Evolutionary conservation across 2,329 filamentous ascomycete species (phyloP).

Genomic region (Sclerotiophoma versabilis): DNA sequence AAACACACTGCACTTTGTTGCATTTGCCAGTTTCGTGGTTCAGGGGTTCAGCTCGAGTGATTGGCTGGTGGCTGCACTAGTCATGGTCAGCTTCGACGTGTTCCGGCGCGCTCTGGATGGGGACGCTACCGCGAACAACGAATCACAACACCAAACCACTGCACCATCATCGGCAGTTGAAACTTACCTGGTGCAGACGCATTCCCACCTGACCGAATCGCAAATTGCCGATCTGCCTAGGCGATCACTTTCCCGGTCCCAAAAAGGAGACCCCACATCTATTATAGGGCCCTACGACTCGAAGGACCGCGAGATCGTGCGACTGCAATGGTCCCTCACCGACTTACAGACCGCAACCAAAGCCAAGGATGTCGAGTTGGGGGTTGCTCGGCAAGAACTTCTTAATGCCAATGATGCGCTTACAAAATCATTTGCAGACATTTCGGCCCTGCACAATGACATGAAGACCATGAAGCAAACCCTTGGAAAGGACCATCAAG

Average conservation of each 20-base stretch:
- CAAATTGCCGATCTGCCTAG: slow-evolving; percentile 14
- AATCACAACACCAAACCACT: slow-evolving; percentile 23
- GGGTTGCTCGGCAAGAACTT: slow-evolving; percentile 34
- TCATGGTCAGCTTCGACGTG: slow-evolving; percentile 44
- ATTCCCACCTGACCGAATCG: slow-evolving; percentile 26
- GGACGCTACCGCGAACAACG: slow-evolving; percentile 22
- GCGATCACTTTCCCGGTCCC: slow-evolving; percentile 15
- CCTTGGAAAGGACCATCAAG: slow-evolving; percentile 42
- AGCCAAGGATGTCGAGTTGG: slow-evolving; percentile 37
- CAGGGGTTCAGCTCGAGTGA: slow-evolving; percentile 29
- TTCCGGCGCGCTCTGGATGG: slow-evolving; percentile 29
- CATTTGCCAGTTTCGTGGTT: slow-evolving; percentile 32
- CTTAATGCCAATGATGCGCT: slow-evolving; percentile 39
- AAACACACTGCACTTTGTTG: slow-evolving; percentile 31
- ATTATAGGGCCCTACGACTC: slow-evolving; percentile 22
- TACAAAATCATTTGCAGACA: slow-evolving; percentile 40
- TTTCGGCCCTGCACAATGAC: slow-evolving; percentile 38
- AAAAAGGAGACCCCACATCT: slow-evolving; percentile 13
- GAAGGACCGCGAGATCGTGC: slow-evolving; percentile 39
- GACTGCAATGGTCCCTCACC: slow-evolving; percentile 35
- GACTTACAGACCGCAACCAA: slow-evolving; percentile 37
- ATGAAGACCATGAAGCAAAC: slow-evolving; percentile 41
- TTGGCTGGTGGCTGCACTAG: slow-evolving; percentile 34
- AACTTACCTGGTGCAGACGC: slow-evolving; percentile 34
- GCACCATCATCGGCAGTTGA: slow-evolving; percentile 32